phyloP scores from a whole-genome alignment of 805 yeast genomes.

The Teunomyces atbi region DNA sequence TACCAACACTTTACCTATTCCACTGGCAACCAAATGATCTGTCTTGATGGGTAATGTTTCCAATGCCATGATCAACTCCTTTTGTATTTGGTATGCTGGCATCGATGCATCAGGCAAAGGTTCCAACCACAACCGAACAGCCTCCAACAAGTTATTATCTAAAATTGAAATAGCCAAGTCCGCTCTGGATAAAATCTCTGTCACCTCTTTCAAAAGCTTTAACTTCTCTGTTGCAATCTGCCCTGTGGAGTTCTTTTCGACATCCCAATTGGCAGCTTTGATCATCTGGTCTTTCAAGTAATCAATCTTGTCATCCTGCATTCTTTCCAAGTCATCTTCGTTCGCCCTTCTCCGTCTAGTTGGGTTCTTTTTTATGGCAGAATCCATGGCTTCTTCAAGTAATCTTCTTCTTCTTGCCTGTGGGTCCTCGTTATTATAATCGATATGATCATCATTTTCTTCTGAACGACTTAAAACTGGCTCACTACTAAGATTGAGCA shows the following conservation, averaged over 20 bases:
- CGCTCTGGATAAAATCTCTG: constrained; percentile 71
- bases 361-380: constrained; percentile 64
- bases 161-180: constrained; percentile 87
- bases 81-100: constrained; percentile 97
- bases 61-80: constrained; percentile 73
- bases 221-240: constrained; percentile 75
- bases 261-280: constrained; percentile 75
- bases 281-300: constrained; percentile 86
- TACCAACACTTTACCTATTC: constrained; percentile 89
- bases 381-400: constrained; percentile 78
- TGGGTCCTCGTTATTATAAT: constrained; percentile 34
- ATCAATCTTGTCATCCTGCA: constrained; percentile 89
- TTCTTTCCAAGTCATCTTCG: constrained; percentile 91
- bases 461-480: constrained; percentile 6
- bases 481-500: neutral
- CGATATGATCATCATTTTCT: constrained; percentile 9
- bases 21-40: constrained; percentile 90
- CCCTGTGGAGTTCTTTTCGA: constrained; percentile 57
- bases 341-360: constrained; percentile 66
- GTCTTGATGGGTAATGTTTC: constrained; percentile 87
- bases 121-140: constrained; percentile 95
- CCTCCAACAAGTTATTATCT: constrained; percentile 90
- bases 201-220: constrained; percentile 76
- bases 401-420: constrained; percentile 58
- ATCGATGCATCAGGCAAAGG: constrained; percentile 97